Evolutionary conservation across 192 early-diverging fungal species (phyloP), one percentile per base, ranked within the genome.

Genomic region (Anaeromyces robustus): DNA sequence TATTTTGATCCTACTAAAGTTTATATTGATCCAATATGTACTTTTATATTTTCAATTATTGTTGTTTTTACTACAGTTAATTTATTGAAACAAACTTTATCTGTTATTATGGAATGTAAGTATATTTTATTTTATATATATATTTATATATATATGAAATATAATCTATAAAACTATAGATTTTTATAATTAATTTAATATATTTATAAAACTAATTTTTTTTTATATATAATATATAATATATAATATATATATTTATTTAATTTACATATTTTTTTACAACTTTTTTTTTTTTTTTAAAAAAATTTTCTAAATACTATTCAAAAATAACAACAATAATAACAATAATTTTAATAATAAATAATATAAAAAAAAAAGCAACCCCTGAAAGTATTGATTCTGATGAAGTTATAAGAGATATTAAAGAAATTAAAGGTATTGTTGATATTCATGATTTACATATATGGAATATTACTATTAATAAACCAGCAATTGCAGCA

Each of bases 1-100:
- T 84, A 86, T 26, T 84, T 92, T 82, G 85, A 89, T 59, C 93
- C 93, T 17, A 78, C 81, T 12, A 80, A 84, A 39, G 89, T 89
- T 29, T 87, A 89, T 81, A 89, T 95, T 39, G 94, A 96, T 81
- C 94, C 94, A 3, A 78, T 94, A 22, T 94, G 93, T 85, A 95
- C 94, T 12, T 94, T 95, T 82, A 68, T 94, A 28, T 96, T 95
- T 82, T 94, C 94, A 0, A 83, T 92, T 34, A 84, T 95, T 78
- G 94, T 95, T 29, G 85, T 95, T 29, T 85, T 82, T 18, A 94
- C 94, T 13, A 95, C 94, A 0, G 83, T 91, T 18, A 84, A 87
- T 17, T 81, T 95, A 12, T 88, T 95, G 29, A 88, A 86, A 77
- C 88, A 90, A 78, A 92, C 90, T 17, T 77, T 93, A 9, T 85